Evolutionary conservation across 192 early-diverging fungal species (phyloP).

Genomic region (Phycomyces nitens): DNA sequence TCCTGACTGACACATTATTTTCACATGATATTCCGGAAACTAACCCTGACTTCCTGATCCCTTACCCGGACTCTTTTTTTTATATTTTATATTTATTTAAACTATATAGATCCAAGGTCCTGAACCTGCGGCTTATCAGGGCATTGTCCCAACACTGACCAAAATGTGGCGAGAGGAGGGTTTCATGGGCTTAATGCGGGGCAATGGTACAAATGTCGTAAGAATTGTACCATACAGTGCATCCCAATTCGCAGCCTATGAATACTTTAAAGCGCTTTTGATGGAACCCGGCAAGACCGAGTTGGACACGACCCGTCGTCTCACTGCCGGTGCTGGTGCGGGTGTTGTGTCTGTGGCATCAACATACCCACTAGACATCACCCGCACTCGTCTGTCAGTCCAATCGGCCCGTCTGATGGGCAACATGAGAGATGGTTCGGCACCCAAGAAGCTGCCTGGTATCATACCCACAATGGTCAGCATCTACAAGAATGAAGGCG

Average conservation of each 20-base stretch:
- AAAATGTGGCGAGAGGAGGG: conserved; percentile 82
- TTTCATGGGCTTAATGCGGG: conserved; percentile 66
- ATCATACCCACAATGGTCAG: conserved; percentile 59
- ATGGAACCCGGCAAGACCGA: conserved; percentile 66
- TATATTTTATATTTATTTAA: neutral
- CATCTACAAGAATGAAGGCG: conserved; percentile 71
- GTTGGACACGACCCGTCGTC: conserved; percentile 66
- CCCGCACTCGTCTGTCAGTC: conserved; percentile 72
- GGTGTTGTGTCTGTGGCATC: conserved; percentile 74
- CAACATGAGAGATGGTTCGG: conserved; percentile 30
- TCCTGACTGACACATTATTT: neutral
- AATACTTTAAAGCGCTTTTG: conserved; percentile 68
- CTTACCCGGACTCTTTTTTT: too few species aligned
- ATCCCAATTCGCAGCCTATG: conserved; percentile 79
- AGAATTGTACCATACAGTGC: conserved; percentile 82
- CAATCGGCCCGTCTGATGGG: conserved; percentile 56
- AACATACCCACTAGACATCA: conserved; percentile 78
- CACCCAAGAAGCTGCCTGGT: conserved; percentile 61
- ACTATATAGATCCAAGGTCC: conserved; percentile 52
- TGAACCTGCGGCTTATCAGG: conserved; percentile 60
- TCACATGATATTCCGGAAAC: conserved; percentile 8
- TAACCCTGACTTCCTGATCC: neutral
- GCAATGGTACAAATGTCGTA: conserved; percentile 83
- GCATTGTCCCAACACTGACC: conserved; percentile 64
- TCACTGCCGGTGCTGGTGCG: conserved; percentile 71